phyloP scores from a whole-genome alignment of 805 yeast species.

The Naumovozyma baii region DNA sequence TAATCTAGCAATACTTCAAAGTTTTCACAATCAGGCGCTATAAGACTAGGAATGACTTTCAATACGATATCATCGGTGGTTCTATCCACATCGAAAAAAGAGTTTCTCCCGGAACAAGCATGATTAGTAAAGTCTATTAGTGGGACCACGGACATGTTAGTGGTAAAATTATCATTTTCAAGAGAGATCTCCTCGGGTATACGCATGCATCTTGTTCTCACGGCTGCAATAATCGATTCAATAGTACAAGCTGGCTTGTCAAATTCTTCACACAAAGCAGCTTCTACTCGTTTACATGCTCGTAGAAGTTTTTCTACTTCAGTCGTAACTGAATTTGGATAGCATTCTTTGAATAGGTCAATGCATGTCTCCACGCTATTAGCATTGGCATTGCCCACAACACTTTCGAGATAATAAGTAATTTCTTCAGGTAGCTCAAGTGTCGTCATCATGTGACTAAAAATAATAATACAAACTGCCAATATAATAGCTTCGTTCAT shows the following conservation, averaged over 20 bases:
- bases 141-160: conserved; percentile 54
- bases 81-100: conserved; percentile 53
- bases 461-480: conserved; percentile 13
- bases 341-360: conserved; percentile 9
- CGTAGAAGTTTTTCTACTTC: neutral
- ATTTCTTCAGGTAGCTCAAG: conserved; percentile 15
- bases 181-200: conserved; percentile 40
- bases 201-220: conserved; percentile 53
- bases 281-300: neutral
- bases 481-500: conserved; percentile 18
- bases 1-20: conserved; percentile 39
- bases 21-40: conserved; percentile 1
- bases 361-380: conserved; percentile 4
- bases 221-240: conserved; percentile 37
- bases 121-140: conserved; percentile 63
- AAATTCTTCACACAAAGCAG: neutral
- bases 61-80: conserved; percentile 36
- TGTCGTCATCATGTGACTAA: conserved; percentile 5
- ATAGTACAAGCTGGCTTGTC: no score
- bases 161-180: conserved; percentile 33
- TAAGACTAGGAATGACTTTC: conserved; percentile 16
- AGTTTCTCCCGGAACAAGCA: conserved; percentile 35
- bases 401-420: conserved; percentile 14
- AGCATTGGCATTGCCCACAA: conserved; percentile 14
- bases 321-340: conserved; percentile 1